phyloP scores from a whole-genome alignment of 331 rosid genomes.

The Rosa hybrid region DNA sequence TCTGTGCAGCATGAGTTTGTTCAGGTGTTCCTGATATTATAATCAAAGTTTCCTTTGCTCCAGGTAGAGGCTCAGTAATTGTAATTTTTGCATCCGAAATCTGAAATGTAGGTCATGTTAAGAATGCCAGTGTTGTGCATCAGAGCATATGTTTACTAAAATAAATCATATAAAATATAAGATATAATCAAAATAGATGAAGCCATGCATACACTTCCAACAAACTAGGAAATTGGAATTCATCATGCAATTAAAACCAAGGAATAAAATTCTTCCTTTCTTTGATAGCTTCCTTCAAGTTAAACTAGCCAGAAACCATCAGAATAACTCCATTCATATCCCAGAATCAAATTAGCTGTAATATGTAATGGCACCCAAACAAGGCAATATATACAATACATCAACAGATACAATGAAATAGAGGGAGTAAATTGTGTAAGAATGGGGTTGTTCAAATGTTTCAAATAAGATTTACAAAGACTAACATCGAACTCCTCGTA shows the following conservation, averaged over 20 bases:
- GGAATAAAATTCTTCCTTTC: not conserved
- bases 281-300: not conserved
- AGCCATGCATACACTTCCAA: not conserved
- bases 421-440: not conserved
- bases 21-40: slow-evolving; percentile 96
- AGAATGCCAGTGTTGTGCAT: slow-evolving; percentile 5
- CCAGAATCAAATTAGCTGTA: not conserved
- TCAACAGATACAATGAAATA: not conserved
- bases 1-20: slow-evolving; percentile 97
- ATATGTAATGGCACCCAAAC: not conserved
- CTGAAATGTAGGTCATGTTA: slow-evolving; percentile 50
- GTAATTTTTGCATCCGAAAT: slow-evolving; percentile 90
- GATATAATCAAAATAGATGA: not conserved
- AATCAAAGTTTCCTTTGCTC: slow-evolving; percentile 81
- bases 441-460: not conserved
- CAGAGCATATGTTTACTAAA: not conserved
- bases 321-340: not conserved
- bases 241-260: slow-evolving; percentile 11
- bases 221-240: not conserved
- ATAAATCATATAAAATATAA: not conserved
- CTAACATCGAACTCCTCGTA: not conserved
- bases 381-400: not conserved
- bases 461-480: not conserved
- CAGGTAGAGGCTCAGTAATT: slow-evolving; percentile 82
- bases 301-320: not conserved